Evolutionary conservation across 2,329 filamentous ascomycete genomes (phyloP), one percentile per base, ranked within the genome.

Genomic region (Fusarium bactridioides): DNA sequence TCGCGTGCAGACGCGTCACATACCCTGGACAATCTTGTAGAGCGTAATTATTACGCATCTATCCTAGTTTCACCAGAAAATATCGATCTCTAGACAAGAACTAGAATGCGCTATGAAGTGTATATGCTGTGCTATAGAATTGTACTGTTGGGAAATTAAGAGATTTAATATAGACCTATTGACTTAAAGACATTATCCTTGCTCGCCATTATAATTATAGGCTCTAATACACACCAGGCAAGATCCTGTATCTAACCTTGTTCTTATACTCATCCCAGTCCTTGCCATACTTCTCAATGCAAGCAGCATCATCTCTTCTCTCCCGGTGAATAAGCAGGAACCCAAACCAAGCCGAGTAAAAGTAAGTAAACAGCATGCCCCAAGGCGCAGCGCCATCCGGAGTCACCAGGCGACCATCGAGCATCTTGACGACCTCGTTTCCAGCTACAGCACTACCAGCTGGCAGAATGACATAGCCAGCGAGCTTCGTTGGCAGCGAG

Each of bases 301-400:
- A 98, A 83, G 96, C 96, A 78, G 92, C 92, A 75, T 97, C 94
- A 74, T 97, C 95, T 64, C 95, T 87, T 59, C 90, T 84, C 82
- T 97, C 94, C 19, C 95, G 91, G 79, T 97, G 94, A 60, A 97
- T 85, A 19, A 97, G 86, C 72, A 98, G 81, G 16, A 96, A 84
- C 1, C 90, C 94, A 82, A 97, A 97, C 84, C 97, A 98, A 10
- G 96, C 78, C 66, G 97, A 87, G 83, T 96, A 97, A 79, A 97
- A 97, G 84, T 97, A 97, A 0, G 94, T 97, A 75, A 97, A 90
- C 29, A 94, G 83, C 83, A 94, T 94, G 38, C 92, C 94, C 88
- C 92, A 97, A 15, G 94, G 94, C 64, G 88, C 89, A 19, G 92
- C 91, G 21, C 90, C 89, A n/a, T 90, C 92, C 33, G 90, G 90